These are phyloP conservation scores for Leccinellum albellum DNA, from an alignment of 768 basidiomycete species.

Conservation along the genomic window DNA sequence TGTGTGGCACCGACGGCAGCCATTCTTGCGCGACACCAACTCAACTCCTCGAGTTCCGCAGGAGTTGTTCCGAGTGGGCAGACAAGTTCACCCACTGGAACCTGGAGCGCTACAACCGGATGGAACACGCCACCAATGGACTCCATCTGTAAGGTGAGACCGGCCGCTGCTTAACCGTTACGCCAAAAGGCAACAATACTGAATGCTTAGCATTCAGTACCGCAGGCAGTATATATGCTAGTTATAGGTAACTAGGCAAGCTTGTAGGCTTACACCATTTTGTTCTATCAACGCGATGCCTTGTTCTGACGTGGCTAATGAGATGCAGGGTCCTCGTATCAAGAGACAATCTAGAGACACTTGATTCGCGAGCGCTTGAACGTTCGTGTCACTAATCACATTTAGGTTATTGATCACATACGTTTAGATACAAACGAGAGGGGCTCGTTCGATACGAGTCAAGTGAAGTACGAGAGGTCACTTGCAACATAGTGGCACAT, in stretches of 20 bases:
- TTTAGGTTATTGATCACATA: background rate
- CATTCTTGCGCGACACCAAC: conserved; percentile 43
- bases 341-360: conserved; percentile 39
- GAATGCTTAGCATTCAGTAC: too few relatives aligned
- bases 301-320: background rate
- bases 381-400: background rate
- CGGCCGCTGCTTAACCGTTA: too few relatives aligned
- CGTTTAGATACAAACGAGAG: conserved; percentile 30
- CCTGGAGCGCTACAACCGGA: conserved; percentile 36
- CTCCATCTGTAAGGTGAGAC: too few relatives aligned
- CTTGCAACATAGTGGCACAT: conserved; percentile 50
- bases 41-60: conserved; percentile 41
- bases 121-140: conserved; percentile 43
- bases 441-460: conserved; percentile 25
- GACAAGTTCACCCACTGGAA: conserved; percentile 42
- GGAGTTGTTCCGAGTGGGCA: conserved; percentile 41
- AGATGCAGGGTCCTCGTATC: conserved; percentile 50
- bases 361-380: conserved; percentile 4
- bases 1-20: conserved; percentile 21
- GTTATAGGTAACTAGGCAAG: too few relatives aligned
- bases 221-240: too few relatives aligned
- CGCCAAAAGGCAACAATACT: too few relatives aligned
- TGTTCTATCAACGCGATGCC: background rate
- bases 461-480: conserved; percentile 29
- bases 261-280: too few relatives aligned